Evolutionary conservation across 2,329 filamentous ascomycete species (phyloP).

Genomic region (Anisogramma anomala): DNA sequence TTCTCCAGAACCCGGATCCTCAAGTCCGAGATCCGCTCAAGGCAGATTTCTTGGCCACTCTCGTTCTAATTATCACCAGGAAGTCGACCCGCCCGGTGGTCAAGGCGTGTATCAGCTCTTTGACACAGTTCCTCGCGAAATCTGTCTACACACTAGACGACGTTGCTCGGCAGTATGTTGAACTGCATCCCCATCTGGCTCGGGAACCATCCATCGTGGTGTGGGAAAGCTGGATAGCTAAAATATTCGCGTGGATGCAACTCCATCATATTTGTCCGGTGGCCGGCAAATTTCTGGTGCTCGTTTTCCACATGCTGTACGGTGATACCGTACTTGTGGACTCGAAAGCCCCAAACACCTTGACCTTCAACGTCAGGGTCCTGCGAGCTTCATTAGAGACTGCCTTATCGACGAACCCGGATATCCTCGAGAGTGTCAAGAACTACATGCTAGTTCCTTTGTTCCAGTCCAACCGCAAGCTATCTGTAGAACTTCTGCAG

Average conservation of each 20-base stretch:
- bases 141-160: slow-evolving; percentile 39
- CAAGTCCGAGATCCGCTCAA: slow-evolving; percentile 30
- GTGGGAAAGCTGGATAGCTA: slow-evolving; percentile 23
- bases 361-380: slow-evolving; percentile 27
- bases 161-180: slow-evolving; percentile 31
- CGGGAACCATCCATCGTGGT: slow-evolving; percentile 18
- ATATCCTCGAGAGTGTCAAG: slow-evolving; percentile 50
- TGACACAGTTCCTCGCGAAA: slow-evolving; percentile 56
- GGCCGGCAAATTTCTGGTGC: slow-evolving; percentile 50
- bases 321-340: slow-evolving; percentile 21
- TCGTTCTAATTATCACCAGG: slow-evolving; percentile 48
- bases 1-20: slow-evolving; percentile 37
- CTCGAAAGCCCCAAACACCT: slow-evolving; percentile 8
- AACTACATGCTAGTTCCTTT: slow-evolving; percentile 52
- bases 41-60: slow-evolving; percentile 34
- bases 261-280: slow-evolving; percentile 47
- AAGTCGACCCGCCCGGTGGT: slow-evolving; percentile 51
- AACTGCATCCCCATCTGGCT: slow-evolving; percentile 20
- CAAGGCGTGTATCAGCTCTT: slow-evolving; percentile 57
- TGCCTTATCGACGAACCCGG: slow-evolving; percentile 35
- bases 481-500: slow-evolving; percentile 46
- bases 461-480: slow-evolving; percentile 45
- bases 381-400: slow-evolving; percentile 48
- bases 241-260: slow-evolving; percentile 37
- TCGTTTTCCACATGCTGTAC: slow-evolving; percentile 37